Conservation (phyloP, 768 basidiomycete species). For the Hypholoma sublateritium region DNA sequence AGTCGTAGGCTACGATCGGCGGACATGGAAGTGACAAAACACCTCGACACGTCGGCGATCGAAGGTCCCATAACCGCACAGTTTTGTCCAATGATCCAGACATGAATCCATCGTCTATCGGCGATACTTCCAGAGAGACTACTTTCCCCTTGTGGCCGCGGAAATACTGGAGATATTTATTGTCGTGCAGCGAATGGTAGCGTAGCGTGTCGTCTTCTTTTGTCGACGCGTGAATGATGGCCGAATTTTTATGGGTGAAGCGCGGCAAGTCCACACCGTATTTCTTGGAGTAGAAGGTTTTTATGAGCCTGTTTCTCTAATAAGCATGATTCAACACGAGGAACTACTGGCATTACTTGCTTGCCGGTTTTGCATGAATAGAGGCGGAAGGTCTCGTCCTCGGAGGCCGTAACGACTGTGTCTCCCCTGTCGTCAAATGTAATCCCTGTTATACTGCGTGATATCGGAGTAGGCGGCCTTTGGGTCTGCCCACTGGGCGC, state of each 20-base stretch:
- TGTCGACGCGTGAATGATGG: constrained; percentile 88
- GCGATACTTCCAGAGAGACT: constrained; percentile 87
- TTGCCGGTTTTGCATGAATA: constrained; percentile 91
- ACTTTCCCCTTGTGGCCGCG: constrained; percentile 91
- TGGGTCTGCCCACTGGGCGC: constrained; percentile 35
- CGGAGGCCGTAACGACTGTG: constrained; percentile 78
- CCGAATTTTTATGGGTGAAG: constrained; percentile 88
- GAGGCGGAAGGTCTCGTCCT: constrained; percentile 90
- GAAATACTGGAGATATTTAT: constrained; percentile 95
- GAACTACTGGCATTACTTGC: constrained; percentile 53
- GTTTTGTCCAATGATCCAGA: constrained; percentile 93
- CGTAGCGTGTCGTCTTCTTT: constrained; percentile 95
- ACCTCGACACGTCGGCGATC: constrained; percentile 75
- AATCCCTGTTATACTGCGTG: constrained; percentile 82
- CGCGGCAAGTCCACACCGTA: constrained; percentile 95
- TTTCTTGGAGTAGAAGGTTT: constrained; percentile 89
- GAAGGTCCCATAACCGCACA: constrained; percentile 94
- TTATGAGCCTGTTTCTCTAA: constrained; percentile 54
- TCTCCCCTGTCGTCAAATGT: constrained; percentile 92
- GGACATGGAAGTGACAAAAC: constrained; percentile 70
- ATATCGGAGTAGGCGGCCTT: constrained; percentile 42
- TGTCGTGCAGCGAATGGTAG: constrained; percentile 94
- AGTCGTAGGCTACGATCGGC: constrained; percentile 84
- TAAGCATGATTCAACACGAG: constrained; percentile 15
- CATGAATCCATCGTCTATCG: constrained; percentile 93